These are phyloP conservation scores for Tylopilus felleus DNA, from an alignment of 768 basidiomycete genomes.

Conservation along the genomic window DNA sequence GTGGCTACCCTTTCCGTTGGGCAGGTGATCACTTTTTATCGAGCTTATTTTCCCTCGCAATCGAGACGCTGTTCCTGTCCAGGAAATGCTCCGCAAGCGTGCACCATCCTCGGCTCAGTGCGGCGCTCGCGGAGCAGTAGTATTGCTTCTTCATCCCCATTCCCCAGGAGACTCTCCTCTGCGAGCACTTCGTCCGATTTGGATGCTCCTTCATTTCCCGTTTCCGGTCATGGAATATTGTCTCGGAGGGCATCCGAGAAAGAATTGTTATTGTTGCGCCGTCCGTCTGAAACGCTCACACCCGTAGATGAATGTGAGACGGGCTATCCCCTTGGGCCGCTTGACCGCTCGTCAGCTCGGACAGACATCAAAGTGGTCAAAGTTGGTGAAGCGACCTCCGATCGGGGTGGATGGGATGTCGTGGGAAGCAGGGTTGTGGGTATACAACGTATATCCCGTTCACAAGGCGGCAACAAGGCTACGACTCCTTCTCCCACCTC, in stretches of 20 bases:
- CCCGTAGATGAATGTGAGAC: slow-evolving; percentile 33
- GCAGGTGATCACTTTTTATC: slow-evolving; percentile 61
- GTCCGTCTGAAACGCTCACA: slow-evolving; percentile 45
- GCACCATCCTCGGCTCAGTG: slow-evolving; percentile 45
- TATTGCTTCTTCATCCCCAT: slow-evolving; percentile 43
- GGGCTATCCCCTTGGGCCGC: slow-evolving; percentile 31
- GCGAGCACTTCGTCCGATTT: slow-evolving; percentile 32
- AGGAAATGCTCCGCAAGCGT: slow-evolving; percentile 42
- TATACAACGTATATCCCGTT: slow-evolving; percentile 61
- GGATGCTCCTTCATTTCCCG: slow-evolving; percentile 62
- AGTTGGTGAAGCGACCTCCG: slow-evolving; percentile 56
- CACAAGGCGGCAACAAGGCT: slow-evolving; percentile 31
- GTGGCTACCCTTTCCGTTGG: slow-evolving; percentile 64
- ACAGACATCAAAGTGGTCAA: slow-evolving; percentile 53
- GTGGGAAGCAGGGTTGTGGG: slow-evolving; percentile 58
- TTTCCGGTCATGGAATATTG: slow-evolving; percentile 77
- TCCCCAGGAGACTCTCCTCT: slow-evolving; percentile 47
- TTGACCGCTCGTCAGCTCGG: slow-evolving; percentile 34
- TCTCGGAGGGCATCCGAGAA: slow-evolving; percentile 73
- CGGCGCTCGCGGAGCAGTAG: slow-evolving; percentile 66
- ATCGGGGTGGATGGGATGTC: slow-evolving; percentile 79
- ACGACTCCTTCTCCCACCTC: slow-evolving; percentile 10
- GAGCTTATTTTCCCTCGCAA: slow-evolving; percentile 54
- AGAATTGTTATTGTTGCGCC: slow-evolving; percentile 41
- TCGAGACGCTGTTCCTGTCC: slow-evolving; percentile 68